These are phyloP conservation scores for Rosa persica DNA, from an alignment of 306 rosid species.

Conservation along the genomic window DNA sequence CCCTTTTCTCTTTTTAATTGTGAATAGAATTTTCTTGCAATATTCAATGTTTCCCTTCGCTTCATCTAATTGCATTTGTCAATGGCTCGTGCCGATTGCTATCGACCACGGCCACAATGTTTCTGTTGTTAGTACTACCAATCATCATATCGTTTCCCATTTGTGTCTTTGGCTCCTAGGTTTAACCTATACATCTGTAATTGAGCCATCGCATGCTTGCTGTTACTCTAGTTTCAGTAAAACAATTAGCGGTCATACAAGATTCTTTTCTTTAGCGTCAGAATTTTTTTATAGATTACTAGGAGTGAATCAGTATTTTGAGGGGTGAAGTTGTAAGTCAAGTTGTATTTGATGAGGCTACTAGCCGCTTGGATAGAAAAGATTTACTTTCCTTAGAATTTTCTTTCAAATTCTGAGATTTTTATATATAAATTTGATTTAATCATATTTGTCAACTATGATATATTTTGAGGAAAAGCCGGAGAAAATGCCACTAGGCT, in stretches of 20 bases:
- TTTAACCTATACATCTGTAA: neutral
- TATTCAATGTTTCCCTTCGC: neutral
- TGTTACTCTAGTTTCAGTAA: neutral
- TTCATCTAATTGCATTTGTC: neutral
- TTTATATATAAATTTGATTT: neutral
- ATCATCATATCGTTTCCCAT: neutral
- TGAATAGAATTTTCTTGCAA: too few species aligned
- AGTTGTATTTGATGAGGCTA: neutral
- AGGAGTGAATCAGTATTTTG: neutral
- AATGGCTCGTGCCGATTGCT: neutral
- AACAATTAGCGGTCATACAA: neutral
- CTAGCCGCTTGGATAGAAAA: neutral
- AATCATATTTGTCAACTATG: neutral
- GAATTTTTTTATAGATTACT: neutral
- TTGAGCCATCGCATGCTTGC: neutral
- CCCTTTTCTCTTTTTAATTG: too few species aligned
- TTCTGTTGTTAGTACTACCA: neutral
- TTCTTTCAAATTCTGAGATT: neutral
- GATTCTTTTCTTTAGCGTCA: neutral
- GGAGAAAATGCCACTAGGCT: constrained; percentile 35
- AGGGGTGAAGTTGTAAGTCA: neutral
- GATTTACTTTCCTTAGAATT: neutral
- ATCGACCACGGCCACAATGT: neutral
- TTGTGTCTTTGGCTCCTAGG: too few species aligned
- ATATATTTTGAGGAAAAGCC: neutral